Percentiles rank a stretch among this genome's conserved stretches.
Conservation (phyloP, 768 basidiomycete genomes). For the Suillus sp. region DNA sequence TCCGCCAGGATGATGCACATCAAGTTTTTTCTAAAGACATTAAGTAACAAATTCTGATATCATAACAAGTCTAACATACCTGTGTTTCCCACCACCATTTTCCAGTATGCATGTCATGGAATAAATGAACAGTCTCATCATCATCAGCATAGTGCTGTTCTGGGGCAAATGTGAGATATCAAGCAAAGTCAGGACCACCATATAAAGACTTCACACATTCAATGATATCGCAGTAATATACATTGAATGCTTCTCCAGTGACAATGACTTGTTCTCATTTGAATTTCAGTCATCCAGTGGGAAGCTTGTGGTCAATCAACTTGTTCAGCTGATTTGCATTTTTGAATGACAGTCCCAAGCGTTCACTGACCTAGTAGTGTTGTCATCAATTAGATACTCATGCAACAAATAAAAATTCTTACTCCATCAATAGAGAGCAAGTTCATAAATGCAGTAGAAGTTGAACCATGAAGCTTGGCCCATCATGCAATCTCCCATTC, state of each 20-base stretch:
- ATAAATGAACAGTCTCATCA: slow-evolving; percentile 29
- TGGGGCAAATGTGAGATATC: slow-evolving; percentile 34
- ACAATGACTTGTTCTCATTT: slow-evolving; percentile 25
- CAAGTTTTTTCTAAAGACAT: slow-evolving; percentile 18
- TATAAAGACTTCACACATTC: slow-evolving; percentile 39
- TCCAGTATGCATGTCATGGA: slow-evolving; percentile 47
- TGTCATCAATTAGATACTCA: too few relatives aligned
- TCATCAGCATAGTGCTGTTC: slow-evolving; percentile 41
- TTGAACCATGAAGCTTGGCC: slow-evolving; percentile 39
- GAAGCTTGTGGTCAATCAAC: slow-evolving; percentile 34
- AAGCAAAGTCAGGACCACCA: slow-evolving; percentile 36
- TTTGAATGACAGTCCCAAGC: slow-evolving; percentile 36
- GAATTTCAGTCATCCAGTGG: slow-evolving; percentile 29
- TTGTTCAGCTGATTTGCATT: slow-evolving; percentile 35
- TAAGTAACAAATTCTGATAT: background rate
- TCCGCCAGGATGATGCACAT: slow-evolving; percentile 12
- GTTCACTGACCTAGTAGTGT: slow-evolving; percentile 22
- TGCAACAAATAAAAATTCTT: slow-evolving; percentile 17
- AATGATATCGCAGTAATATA: slow-evolving; percentile 38
- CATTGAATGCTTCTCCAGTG: slow-evolving; percentile 32
- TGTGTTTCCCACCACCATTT: slow-evolving; percentile 57
- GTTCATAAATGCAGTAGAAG: slow-evolving; percentile 41
- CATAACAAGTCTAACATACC: slow-evolving; percentile 30
- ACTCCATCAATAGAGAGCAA: slow-evolving; percentile 43
- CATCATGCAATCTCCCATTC: slow-evolving; percentile 45